These are phyloP conservation scores for Platanus orientalis DNA, from an alignment of 164 flowering plant genomes.

Conservation along the genomic window DNA sequence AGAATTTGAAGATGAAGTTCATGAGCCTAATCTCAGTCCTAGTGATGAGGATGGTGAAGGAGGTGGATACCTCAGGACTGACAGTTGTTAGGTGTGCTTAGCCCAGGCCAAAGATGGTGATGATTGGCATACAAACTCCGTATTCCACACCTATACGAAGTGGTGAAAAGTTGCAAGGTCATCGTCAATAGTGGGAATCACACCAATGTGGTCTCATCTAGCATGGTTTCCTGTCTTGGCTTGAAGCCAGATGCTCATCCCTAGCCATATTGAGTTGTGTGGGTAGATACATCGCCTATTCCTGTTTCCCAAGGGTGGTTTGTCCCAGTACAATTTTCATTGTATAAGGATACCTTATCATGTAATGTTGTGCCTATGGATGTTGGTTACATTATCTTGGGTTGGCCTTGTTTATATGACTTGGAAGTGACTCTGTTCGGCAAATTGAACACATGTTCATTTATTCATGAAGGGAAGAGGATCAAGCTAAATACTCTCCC, in stretches of 20 bases:
- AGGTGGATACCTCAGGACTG: too few species aligned
- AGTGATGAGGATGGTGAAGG: too few species aligned
- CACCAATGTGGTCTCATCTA: not conserved
- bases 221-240: not conserved
- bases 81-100: too few species aligned
- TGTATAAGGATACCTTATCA: too few species aligned
- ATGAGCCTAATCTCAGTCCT: too few species aligned
- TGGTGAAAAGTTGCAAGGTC: not conserved
- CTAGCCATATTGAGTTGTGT: too few species aligned
- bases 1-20: too few species aligned
- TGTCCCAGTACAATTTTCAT: too few species aligned
- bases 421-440: not conserved
- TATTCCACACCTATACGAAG: not conserved
- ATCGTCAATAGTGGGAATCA: not conserved
- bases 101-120: not conserved
- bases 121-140: not conserved
- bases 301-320: too few species aligned
- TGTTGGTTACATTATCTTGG: not conserved
- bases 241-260: too few species aligned
- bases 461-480: not conserved
- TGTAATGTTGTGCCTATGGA: too few species aligned
- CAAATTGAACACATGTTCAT: not conserved
- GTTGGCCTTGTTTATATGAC: conserved; percentile 3
- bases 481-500: not conserved
- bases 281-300: too few species aligned